Conservation (phyloP, 2,329 filamentous ascomycete species). For the Cercospora nicotianae region DNA sequence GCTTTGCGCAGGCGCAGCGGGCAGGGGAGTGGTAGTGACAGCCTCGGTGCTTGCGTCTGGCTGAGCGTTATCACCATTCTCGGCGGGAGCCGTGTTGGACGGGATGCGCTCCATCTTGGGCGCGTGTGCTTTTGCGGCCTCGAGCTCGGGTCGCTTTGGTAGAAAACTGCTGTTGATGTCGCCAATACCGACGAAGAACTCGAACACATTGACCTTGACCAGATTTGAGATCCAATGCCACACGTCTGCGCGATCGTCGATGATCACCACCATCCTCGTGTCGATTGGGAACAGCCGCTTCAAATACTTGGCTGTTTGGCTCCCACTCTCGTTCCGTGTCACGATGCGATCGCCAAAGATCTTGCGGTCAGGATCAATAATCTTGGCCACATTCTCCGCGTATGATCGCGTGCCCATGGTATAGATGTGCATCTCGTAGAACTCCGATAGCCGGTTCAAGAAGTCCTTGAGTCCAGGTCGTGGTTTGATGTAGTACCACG, state of each 20-base stretch:
- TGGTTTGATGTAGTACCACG: conserved; percentile 98
- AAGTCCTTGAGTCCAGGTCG: conserved; percentile 83
- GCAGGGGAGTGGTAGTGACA: conserved; percentile 13
- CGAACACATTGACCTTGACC: conserved; percentile 91
- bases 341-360: conserved; percentile 94
- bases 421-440: conserved; percentile 97
- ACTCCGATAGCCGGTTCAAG: conserved; percentile 69
- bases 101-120: conserved; percentile 24
- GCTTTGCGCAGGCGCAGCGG: conserved; percentile 19
- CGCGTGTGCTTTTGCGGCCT: conserved; percentile 32
- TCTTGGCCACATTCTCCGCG: conserved; percentile 83
- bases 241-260: conserved; percentile 93
- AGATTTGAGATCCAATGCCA: conserved; percentile 93
- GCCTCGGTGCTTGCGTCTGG: conserved; percentile 6
- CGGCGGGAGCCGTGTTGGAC: conserved; percentile 20
- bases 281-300: conserved; percentile 92
- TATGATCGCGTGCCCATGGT: conserved; percentile 99
- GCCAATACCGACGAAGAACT: conserved; percentile 97
- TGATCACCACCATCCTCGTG: conserved; percentile 99
- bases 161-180: conserved; percentile 98
- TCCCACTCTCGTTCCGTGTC: conserved; percentile 95
- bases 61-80: conserved; percentile 10
- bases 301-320: conserved; percentile 83
- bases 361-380: conserved; percentile 85
- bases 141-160: conserved; percentile 65